Conservation (phyloP, 345 rosid species). For the Toxicodendron radicans region DNA sequence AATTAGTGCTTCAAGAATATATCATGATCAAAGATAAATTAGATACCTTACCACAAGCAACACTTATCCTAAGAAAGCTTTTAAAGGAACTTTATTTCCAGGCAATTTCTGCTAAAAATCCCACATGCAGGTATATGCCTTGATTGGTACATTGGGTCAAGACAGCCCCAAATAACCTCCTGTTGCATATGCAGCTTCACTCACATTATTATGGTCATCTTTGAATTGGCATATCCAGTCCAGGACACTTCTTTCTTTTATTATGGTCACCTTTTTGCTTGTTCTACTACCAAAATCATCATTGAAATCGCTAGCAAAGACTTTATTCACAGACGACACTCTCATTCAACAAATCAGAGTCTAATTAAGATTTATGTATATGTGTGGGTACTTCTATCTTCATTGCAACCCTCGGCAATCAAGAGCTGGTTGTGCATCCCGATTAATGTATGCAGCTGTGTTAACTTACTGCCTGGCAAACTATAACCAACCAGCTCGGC, state of each 20-base stretch:
- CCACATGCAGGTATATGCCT: not conserved
- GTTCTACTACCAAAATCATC: not conserved
- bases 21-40: too few relatives aligned
- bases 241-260: not conserved
- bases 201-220: not conserved
- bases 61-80: too few relatives aligned
- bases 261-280: not conserved
- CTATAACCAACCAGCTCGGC: constrained; percentile 94
- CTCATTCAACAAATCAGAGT: not conserved
- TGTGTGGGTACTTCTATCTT: constrained; percentile 64
- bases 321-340: not conserved
- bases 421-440: constrained; percentile 72
- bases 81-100: not conserved
- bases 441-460: constrained; percentile 63
- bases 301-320: not conserved
- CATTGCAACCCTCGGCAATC: constrained; percentile 55
- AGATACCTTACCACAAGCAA: too few relatives aligned
- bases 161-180: not conserved
- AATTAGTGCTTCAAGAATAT: too few relatives aligned
- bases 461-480: constrained; percentile 72
- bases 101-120: not conserved
- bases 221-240: not conserved
- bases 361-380: too few relatives aligned
- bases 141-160: not conserved
- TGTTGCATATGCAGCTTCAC: not conserved